These are phyloP conservation scores for Castanea crenata DNA, from an alignment of 306 rosid genomes.

Conservation along the genomic window DNA sequence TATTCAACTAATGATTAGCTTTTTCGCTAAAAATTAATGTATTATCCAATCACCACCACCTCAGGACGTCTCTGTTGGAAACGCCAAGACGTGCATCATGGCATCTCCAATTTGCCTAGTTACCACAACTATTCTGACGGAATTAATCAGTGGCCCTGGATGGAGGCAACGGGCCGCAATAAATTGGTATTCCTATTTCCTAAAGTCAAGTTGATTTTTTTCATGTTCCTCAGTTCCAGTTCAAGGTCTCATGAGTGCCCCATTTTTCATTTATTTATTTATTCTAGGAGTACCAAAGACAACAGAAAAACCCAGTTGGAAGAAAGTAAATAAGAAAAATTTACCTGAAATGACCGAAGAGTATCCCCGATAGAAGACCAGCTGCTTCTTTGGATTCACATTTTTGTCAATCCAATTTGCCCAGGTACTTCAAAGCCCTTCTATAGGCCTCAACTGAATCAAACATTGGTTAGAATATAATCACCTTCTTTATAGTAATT, in stretches of 20 bases:
- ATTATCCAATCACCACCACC: too few species aligned
- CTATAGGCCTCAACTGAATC: conserved; percentile 80
- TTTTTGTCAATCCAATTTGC: conserved; percentile 74
- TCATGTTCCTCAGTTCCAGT: background rate
- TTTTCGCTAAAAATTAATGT: too few species aligned
- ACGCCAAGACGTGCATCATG: too few species aligned
- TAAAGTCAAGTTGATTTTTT: background rate
- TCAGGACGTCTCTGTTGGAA: too few species aligned
- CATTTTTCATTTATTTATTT: background rate
- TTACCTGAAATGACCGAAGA: conserved; percentile 91
- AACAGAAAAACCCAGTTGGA: conserved; percentile 4
- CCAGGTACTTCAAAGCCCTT: conserved; percentile 84
- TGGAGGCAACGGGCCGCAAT: background rate
- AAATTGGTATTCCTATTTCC: background rate
- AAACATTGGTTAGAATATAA: conserved; percentile 66
- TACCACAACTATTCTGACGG: too few species aligned
- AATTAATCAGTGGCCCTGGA: background rate
- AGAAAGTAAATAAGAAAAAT: conserved; percentile 1
- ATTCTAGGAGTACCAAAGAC: background rate
- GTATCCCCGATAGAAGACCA: conserved; percentile 90
- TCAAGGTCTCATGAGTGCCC: background rate
- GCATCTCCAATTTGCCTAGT: too few species aligned
- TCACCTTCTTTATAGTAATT: conserved; percentile 86
- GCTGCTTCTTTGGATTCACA: conserved; percentile 65
- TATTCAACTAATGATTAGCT: background rate